Conservation (phyloP, 228 moss, liverwort and hornwort genomes). For the Sphagnum fallax region DNA sequence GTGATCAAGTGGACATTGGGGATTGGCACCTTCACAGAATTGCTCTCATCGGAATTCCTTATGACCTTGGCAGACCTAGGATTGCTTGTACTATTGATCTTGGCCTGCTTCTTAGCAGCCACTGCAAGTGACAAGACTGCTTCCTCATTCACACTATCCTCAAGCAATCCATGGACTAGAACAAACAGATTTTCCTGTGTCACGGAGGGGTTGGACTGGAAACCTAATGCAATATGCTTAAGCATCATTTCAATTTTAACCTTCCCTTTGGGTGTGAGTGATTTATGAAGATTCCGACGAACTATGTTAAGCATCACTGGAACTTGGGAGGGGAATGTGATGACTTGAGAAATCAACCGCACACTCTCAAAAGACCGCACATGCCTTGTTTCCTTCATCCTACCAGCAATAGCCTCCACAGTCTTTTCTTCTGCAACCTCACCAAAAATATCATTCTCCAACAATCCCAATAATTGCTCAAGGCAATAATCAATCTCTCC, state of each 20-base stretch:
- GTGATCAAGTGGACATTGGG: constrained; percentile 73
- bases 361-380: constrained; percentile 89
- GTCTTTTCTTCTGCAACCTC: constrained; percentile 91
- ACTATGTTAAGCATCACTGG: constrained; percentile 57
- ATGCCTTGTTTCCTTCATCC: constrained; percentile 96
- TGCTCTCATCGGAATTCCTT: neutral
- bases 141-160: constrained; percentile 84
- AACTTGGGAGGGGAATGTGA: constrained; percentile 63
- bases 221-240: constrained; percentile 67
- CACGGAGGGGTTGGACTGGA: constrained; percentile 67
- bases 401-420: constrained; percentile 86
- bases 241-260: constrained; percentile 80
- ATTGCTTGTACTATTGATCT: constrained; percentile 40
- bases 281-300: constrained; percentile 50
- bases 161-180: constrained; percentile 73
- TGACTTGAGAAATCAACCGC: constrained; percentile 65
- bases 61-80: constrained; percentile 26
- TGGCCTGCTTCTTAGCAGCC: constrained; percentile 68
- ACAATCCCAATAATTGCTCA: constrained; percentile 59
- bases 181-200: constrained; percentile 68
- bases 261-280: constrained; percentile 59
- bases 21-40: constrained; percentile 19
- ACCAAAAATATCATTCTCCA: constrained; percentile 93
- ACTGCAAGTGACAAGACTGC: constrained; percentile 32
- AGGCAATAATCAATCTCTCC: constrained; percentile 93